Base-by-base conservation (phyloP, 2,329 filamentous ascomycete species). In the Xylariales sp. region DNA sequence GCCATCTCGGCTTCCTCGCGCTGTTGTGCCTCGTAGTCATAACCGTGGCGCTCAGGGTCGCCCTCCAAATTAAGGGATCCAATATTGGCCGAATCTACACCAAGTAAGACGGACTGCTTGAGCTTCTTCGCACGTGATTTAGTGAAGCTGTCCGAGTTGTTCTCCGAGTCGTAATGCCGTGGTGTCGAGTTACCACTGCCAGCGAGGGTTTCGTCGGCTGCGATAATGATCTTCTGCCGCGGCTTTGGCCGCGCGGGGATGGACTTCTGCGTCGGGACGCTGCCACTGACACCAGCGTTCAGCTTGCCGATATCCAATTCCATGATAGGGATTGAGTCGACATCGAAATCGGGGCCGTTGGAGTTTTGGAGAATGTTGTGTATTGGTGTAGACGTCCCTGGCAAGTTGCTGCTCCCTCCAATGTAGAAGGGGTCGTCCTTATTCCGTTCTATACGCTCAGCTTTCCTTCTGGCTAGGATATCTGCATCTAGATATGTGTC, bases 341-440 rank as follows among this genome's bases (percentile, higher is more conserved):
- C 84, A 58, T 98, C 91, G 7, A 97, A 69, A 32, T 86, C 84
- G 3, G 84, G 81, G 2, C 82, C 84, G 56, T 91, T 90, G 43
- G 80, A 80, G 44, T 74, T 80, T 44, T 80, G 75, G 3, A 86
- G 69, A 43, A 93, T 88, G 49, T 80, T 86, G 55, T 91, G 86
- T 37, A 93, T 82, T 1, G 87, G 87, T 1, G 86, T 91, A 1
- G 84, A 84, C 5, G 76, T 76, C 24, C 80, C 78, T 4, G 78
- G 80, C 1, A 67, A 69, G 19, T 70, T 71, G 27, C 66, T 66
- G 6, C 67, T 64, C 18, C 71, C 72, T 25, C 65, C 69, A 55
- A 98, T 97, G 58, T 98, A 98, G 61, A 95, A 98, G 1, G 93
- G 93, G 55, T 98, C 93, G 57, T 97, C 91, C 51, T 78, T 86